These are phyloP conservation scores for Alternaria sp. DNA, from an alignment of 2,329 filamentous ascomycete genomes.

Conservation along the genomic window DNA sequence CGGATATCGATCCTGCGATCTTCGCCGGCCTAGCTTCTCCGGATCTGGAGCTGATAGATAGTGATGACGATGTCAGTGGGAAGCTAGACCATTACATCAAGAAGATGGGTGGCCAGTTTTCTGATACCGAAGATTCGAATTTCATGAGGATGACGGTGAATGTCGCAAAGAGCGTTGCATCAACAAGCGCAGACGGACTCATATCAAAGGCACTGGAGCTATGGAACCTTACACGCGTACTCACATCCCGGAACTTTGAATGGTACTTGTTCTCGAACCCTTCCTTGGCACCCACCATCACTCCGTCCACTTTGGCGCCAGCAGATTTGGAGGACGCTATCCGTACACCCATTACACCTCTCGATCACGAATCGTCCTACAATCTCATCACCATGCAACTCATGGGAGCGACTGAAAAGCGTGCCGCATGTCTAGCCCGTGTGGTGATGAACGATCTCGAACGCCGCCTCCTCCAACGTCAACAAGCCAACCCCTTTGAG, in stretches of 20 bases:
- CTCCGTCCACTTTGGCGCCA: conserved; percentile 41
- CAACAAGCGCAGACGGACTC: conserved; percentile 53
- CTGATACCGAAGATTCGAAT: conserved; percentile 58
- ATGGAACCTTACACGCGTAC: conserved; percentile 64
- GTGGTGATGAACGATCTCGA: conserved; percentile 67
- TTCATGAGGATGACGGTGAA: conserved; percentile 62
- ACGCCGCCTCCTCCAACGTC: conserved; percentile 65
- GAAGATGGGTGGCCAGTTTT: conserved; percentile 56
- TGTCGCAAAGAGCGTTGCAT: conserved; percentile 42
- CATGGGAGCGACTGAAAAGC: conserved; percentile 63
- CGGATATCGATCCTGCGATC: conserved; percentile 50
- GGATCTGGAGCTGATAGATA: conserved; percentile 59
- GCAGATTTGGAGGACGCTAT: conserved; percentile 41
- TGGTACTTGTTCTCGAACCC: conserved; percentile 61
- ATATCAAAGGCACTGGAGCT: conserved; percentile 63
- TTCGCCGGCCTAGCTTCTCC: conserved; percentile 34
- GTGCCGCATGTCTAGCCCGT: conserved; percentile 61
- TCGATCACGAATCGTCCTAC: conserved; percentile 55
- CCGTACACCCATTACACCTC: conserved; percentile 38
- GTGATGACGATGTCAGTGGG: conserved; percentile 60
- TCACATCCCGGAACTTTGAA: conserved; percentile 58
- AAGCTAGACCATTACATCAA: conserved; percentile 65
- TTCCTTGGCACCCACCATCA: conserved; percentile 43
- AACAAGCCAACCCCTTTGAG: conserved; percentile 65
- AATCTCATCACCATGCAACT: conserved; percentile 63